A percentile compares a stretch with the other conserved stretches of the same genome.
Evolutionary conservation across 1,284 basidiomycete genomes (phyloP).

Genomic region (Malassezia furfur): DNA sequence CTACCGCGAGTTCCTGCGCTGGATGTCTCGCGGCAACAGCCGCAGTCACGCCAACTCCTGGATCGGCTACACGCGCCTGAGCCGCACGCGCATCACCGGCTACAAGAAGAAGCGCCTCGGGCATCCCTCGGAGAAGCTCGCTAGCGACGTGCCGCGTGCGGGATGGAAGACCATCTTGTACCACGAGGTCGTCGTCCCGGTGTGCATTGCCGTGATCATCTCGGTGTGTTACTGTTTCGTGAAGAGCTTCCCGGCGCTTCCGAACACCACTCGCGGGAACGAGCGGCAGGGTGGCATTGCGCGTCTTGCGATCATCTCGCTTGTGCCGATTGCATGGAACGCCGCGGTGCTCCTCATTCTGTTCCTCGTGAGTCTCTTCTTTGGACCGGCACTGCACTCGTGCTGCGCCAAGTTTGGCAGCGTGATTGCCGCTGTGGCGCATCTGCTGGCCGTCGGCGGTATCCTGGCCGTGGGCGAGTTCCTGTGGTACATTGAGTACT

Average conservation of each 20-base stretch:
- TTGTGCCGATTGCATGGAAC: constrained; percentile 94
- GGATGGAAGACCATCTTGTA: constrained; percentile 46
- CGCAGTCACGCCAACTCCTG: constrained; percentile 48
- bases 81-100: constrained; percentile 46
- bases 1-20: constrained; percentile 48
- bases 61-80: constrained; percentile 49
- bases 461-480: constrained; percentile 37
- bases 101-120: constrained; percentile 49
- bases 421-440: constrained; percentile 45
- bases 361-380: constrained; percentile 82
- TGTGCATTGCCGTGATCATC: constrained; percentile 43
- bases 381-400: constrained; percentile 80
- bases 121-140: constrained; percentile 47
- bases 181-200: constrained; percentile 42
- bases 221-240: constrained; percentile 47
- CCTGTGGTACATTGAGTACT: constrained; percentile 86
- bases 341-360: constrained; percentile 72
- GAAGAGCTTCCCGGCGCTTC: constrained; percentile 38
- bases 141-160: constrained; percentile 44
- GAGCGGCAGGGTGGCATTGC: constrained; percentile 61
- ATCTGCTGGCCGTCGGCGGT: constrained; percentile 42
- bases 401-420: constrained; percentile 49
- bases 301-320: constrained; percentile 80
- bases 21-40: constrained; percentile 48
- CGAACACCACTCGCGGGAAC: constrained; percentile 55